Conservation (phyloP, 768 basidiomycete genomes). For the Leucosporidium creatinivorum region DNA sequence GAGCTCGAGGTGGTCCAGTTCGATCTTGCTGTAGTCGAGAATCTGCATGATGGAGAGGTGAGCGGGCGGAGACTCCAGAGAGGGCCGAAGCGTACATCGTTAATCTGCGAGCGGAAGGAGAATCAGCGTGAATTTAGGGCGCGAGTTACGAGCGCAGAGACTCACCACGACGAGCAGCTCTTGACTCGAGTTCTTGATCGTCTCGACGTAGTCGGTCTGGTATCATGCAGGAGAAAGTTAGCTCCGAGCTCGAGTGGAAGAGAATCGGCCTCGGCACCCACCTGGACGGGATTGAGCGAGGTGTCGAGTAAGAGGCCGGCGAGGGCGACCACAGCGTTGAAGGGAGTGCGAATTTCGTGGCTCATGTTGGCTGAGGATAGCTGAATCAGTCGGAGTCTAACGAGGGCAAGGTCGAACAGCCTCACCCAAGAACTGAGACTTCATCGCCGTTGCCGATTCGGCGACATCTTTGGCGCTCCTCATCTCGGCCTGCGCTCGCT, state of each 20-base stretch:
- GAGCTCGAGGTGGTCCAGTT: slow-evolving; percentile 28
- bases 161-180: slow-evolving; percentile 29
- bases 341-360: slow-evolving; percentile 28
- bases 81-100: not conserved
- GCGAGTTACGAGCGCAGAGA: not conserved
- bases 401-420: not conserved
- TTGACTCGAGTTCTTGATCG: slow-evolving; percentile 30
- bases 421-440: slow-evolving; percentile 28
- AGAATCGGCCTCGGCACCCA: not conserved
- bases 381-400: not conserved
- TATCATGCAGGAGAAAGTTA: too few species aligned
- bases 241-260: too few species aligned
- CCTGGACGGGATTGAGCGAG: slow-evolving; percentile 23
- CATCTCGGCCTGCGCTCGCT: slow-evolving; percentile 30
- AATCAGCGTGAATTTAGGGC: not conserved
- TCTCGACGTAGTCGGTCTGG: slow-evolving; percentile 30
- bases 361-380: not conserved
- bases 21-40: slow-evolving; percentile 31
- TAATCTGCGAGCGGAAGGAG: not conserved
- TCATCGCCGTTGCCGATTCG: slow-evolving; percentile 26
- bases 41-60: slow-evolving; percentile 1
- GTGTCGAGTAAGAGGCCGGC: slow-evolving; percentile 25
- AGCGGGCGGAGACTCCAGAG: too few species aligned
- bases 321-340: slow-evolving; percentile 32
- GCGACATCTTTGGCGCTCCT: slow-evolving; percentile 26